phyloP scores from a whole-genome alignment of 257 asterid genomes.

The Primulina tabacum region DNA sequence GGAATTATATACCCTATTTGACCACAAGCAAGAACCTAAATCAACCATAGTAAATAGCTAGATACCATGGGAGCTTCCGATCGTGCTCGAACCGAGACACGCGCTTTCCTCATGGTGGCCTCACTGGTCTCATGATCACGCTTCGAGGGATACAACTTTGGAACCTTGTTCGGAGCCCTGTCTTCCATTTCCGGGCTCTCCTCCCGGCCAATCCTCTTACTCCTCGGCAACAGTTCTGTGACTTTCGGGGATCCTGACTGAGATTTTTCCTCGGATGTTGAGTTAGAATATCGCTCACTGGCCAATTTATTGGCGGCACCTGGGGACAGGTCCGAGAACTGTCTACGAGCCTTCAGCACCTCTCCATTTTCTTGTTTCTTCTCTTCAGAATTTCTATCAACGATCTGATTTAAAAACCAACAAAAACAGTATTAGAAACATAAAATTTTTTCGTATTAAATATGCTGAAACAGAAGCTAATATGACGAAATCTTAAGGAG shows the following conservation, averaged over 20 bases:
- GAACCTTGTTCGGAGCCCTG: slow-evolving; percentile 55
- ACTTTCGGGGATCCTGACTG: slow-evolving; percentile 51
- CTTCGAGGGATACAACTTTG: slow-evolving; percentile 39
- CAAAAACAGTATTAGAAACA: background rate
- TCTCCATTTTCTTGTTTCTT: slow-evolving; percentile 32
- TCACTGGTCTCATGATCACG: slow-evolving; percentile 48
- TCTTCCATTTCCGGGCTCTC: slow-evolving; percentile 76
- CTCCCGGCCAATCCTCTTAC: slow-evolving; percentile 48
- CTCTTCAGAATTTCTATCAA: slow-evolving; percentile 31
- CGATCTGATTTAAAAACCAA: slow-evolving; percentile 22
- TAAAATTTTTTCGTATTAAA: background rate
- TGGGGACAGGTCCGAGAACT: slow-evolving; percentile 59
- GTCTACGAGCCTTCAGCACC: slow-evolving; percentile 37
- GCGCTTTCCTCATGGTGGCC: slow-evolving; percentile 89
- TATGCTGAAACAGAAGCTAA: too few relatives aligned
- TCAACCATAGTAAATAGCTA: background rate
- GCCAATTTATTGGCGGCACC: background rate
- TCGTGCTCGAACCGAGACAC: slow-evolving; percentile 96
- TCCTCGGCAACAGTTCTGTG: slow-evolving; percentile 29
- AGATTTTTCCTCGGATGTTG: slow-evolving; percentile 78
- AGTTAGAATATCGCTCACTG: slow-evolving; percentile 40
- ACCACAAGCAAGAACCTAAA: background rate
- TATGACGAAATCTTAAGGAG: background rate
- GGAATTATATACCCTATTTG: background rate
- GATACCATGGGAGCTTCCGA: slow-evolving; percentile 87